Evolutionary conservation across 305 asterid species (phyloP), one percentile per base, ranked within the genome.

Genomic region (Plantago lanceolata): DNA sequence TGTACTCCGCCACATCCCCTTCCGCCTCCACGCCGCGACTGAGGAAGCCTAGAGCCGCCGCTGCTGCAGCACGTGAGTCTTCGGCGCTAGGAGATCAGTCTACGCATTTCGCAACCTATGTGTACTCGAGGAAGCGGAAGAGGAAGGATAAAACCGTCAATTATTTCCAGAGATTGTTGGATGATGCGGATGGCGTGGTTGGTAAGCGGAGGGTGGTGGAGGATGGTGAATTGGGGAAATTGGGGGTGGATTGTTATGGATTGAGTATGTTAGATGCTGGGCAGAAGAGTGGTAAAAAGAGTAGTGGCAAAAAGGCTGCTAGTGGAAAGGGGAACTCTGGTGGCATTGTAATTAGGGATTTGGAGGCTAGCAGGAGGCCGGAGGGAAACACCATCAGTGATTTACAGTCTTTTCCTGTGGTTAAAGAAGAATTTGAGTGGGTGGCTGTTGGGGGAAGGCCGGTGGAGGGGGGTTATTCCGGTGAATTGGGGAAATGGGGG

Each of bases 1-100:
- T 92, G 14, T 89, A 87, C 78, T 92, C 98, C 47, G 98, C 94
- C 19, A 89, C 98, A 19, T 79, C 93, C 0, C 96, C 94, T 8
- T 82, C 80, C 66, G 78, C 74, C 47, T 73, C 85, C 62, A 81
- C 88, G 14, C 69, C 82, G 59, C 95, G 97, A 66, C 85, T 88
- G 47, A 91, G 84, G 57, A 91, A 91, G 75, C 88, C 83, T 29
- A 84, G 80, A 74, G 88, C 91, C 21, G 78, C 97, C 20, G 84
- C 28, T 3, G 28, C 28, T 24, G 28, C 28, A 1, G 28, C 28
- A 24, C 94, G n/a, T 80, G 76, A 89, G 69, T 73, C 63, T 62
- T 52, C 47, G 62, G 28, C 48, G 47, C 37, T 49, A 9, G 19
- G 14, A 8, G 44, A 40, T 40, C 51, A 52, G 55, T 48, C 51